Percentiles rank a stretch among this genome's conserved stretches.
These are phyloP conservation scores for Candida palmyrensis DNA, from an alignment of 805 yeast species.

Conservation along the genomic window DNA sequence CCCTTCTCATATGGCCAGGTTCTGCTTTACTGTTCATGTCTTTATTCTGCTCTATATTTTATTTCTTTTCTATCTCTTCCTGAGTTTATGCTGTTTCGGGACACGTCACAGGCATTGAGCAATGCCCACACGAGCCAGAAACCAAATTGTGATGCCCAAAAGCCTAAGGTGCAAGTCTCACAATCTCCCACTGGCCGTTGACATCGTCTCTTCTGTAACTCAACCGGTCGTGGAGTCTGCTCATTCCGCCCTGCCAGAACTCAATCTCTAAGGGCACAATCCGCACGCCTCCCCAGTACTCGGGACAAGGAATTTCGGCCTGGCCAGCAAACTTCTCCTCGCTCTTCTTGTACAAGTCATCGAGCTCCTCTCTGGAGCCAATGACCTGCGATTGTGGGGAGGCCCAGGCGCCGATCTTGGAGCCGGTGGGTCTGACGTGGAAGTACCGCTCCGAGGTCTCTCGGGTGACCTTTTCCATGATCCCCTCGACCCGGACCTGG, in stretches of 20 bases:
- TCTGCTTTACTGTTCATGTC: too few species aligned
- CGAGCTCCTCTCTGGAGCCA: constrained; percentile 56
- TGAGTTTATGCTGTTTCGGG: too few species aligned
- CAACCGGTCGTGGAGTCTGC: constrained; percentile 87
- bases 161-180: constrained; percentile 68
- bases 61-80: too few species aligned
- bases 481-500: constrained; percentile 90
- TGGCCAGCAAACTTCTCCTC: constrained; percentile 55
- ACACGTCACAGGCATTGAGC: too few species aligned
- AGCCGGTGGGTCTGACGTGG: constrained; percentile 85
- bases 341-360: constrained; percentile 41
- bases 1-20: too few species aligned
- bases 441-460: constrained; percentile 77
- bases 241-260: constrained; percentile 95
- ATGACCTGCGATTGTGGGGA: constrained; percentile 77
- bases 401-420: constrained; percentile 95
- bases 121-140: too few species aligned
- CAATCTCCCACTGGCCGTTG: constrained; percentile 53
- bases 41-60: too few species aligned
- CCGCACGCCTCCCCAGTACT: constrained; percentile 92
- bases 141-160: too few species aligned
- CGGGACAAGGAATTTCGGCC: constrained; percentile 78
- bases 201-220: constrained; percentile 54
- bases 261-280: constrained; percentile 86
- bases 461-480: constrained; percentile 63